Evolutionary conservation across 129 eudicot species (phyloP).

Genomic region (Heracleum sosnowskyi): DNA sequence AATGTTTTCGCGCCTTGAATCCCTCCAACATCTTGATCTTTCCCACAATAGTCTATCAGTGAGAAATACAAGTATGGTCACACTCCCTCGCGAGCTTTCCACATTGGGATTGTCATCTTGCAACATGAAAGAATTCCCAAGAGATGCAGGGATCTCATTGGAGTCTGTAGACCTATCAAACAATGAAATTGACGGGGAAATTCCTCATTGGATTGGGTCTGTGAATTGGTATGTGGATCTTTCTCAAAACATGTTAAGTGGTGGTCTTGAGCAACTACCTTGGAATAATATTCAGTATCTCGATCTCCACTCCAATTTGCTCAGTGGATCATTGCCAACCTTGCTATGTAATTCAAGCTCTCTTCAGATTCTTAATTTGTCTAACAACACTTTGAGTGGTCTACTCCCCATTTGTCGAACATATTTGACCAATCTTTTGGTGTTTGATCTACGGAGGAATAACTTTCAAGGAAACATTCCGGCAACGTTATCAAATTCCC

Average conservation of each 20-base stretch:
- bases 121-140: background rate
- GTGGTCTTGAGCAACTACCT: background rate
- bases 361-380: background rate
- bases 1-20: background rate
- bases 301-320: background rate
- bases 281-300: background rate
- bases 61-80: background rate
- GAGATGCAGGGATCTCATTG: background rate
- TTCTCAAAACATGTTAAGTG: background rate
- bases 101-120: background rate
- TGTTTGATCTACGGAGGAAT: background rate
- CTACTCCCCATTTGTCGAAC: background rate
- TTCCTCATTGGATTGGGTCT: background rate
- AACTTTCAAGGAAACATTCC: background rate
- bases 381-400: background rate
- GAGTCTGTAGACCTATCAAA: background rate
- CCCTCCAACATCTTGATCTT: background rate
- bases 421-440: fast-evolving
- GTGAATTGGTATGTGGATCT: background rate
- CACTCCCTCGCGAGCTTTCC: background rate
- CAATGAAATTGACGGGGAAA: background rate
- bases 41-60: background rate
- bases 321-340: background rate
- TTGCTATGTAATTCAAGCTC: background rate
- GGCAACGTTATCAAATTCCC: background rate